Base-by-base conservation (phyloP, 108 stramenopile genomes). In the Cafeteria roenbergensis region DNA sequence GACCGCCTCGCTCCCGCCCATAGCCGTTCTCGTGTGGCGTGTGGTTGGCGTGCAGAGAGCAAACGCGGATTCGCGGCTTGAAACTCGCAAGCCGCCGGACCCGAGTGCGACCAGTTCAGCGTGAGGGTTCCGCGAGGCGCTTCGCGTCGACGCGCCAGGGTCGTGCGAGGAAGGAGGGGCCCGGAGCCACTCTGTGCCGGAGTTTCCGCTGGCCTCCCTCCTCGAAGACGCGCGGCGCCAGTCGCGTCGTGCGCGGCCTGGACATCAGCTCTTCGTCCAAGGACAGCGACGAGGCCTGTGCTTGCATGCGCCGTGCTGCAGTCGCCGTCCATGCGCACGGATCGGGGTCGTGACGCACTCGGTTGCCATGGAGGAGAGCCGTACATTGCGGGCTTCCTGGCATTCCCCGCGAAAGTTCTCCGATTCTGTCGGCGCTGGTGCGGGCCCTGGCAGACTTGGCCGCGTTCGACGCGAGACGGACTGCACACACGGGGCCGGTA, bases 191-290 rank as follows among this genome's bases (percentile, higher is more conserved):
- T n/a, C n/a, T n/a, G n/a, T n/a, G n/a, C n/a, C n/a, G n/a, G n/a
- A n/a, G n/a, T n/a, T n/a, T n/a, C n/a, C n/a, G n/a, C n/a, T n/a
- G n/a, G n/a, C n/a, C n/a, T n/a, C n/a, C n/a, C n/a, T n/a, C n/a
- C n/a, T n/a, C n/a, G n/a, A n/a, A n/a, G n/a, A n/a, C n/a, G n/a
- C n/a, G n/a, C n/a, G n/a, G n/a, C n/a, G n/a, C n/a, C n/a, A n/a
- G 42, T 48, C 42, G 17, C 6, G 6, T 48, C 17, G 42, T 75
- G 8, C 72, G 72, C n/a, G 74, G 74, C 28, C 62, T 73, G 28
- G 74, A 75, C 67, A 66, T 75, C 22, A 64, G 62, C 27, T 75
- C 70, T n/a, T n/a, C n/a, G 57, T 68, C 70, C 8, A 75, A 75
- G 56, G 72, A 61, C 51, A 35, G 63, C 26, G 72, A 73, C 28